Evolutionary conservation across 1,284 basidiomycete genomes (phyloP).

Genomic region (Moesziomyces parantarcticus): DNA sequence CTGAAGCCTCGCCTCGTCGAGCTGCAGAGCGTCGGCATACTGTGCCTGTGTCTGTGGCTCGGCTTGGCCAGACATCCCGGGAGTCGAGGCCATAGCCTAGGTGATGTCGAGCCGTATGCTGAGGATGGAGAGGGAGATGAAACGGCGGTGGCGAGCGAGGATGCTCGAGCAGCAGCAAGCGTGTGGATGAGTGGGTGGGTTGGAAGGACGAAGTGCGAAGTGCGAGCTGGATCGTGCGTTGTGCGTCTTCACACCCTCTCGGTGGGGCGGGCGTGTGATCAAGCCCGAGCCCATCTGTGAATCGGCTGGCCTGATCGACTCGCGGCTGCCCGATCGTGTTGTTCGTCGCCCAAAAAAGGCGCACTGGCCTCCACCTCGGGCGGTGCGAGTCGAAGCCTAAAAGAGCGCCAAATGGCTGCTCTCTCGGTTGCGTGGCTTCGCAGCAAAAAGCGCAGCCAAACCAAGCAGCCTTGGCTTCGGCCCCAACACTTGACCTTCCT

Average conservation of each 20-base stretch:
- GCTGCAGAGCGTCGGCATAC: conserved; percentile 33
- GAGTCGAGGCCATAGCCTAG: not conserved
- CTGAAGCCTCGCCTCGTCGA: conserved; percentile 50
- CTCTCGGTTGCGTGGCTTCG: too few relatives aligned
- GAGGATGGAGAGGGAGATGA: too few relatives aligned
- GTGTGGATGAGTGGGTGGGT: too few relatives aligned
- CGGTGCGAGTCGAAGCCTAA: too few relatives aligned
- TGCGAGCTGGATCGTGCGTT: not conserved
- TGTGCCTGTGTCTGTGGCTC: conserved; percentile 20
- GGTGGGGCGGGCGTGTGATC: too few relatives aligned
- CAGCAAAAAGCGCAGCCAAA: too few relatives aligned
- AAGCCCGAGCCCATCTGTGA: not conserved
- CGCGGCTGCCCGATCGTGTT: too few relatives aligned
- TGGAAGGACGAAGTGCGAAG: too few relatives aligned
- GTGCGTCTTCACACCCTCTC: too few relatives aligned
- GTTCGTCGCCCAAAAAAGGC: not conserved
- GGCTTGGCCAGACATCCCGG: not conserved
- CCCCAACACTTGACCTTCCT: too few relatives aligned
- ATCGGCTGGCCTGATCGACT: conserved; percentile 14
- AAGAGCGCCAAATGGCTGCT: too few relatives aligned
- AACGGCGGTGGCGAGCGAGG: conserved; percentile 2
- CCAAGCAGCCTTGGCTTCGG: too few relatives aligned
- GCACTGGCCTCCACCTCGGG: conserved; percentile 44
- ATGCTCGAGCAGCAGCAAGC: not conserved
- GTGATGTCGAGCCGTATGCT: not conserved